These are phyloP conservation scores for Oryza brachyantha DNA, from an alignment of 176 grass and related monocot species.

Conservation along the genomic window DNA sequence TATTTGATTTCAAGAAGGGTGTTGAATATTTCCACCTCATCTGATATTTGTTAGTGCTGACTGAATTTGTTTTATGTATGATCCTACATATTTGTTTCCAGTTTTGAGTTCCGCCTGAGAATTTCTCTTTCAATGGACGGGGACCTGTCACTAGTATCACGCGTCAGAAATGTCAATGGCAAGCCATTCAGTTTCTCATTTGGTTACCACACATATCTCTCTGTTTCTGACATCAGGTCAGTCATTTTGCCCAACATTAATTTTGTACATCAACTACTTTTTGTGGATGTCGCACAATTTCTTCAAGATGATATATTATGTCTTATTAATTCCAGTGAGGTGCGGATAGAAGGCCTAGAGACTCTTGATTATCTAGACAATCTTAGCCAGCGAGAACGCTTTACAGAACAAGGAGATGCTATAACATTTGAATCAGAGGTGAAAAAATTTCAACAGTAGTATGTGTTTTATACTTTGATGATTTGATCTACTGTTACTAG, in stretches of 20 bases:
- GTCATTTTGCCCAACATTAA: not conserved
- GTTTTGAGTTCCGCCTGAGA: slow-evolving; percentile 88
- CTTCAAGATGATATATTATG: not conserved
- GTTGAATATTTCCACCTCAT: not conserved
- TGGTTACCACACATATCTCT: slow-evolving; percentile 92
- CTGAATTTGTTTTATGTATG: not conserved
- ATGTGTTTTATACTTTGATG: not conserved
- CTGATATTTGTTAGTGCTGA: not conserved
- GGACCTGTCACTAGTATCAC: slow-evolving; percentile 61
- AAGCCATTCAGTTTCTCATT: slow-evolving; percentile 96
- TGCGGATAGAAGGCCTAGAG: slow-evolving; percentile 94
- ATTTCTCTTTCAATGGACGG: slow-evolving; percentile 81
- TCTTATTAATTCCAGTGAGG: slow-evolving; percentile 52
- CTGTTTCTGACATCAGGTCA: slow-evolving; percentile 96
- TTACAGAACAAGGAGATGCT: slow-evolving; percentile 90
- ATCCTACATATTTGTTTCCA: slow-evolving; percentile 29
- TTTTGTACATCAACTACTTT: slow-evolving; percentile 3
- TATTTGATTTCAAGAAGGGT: not conserved
- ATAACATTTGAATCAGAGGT: slow-evolving; percentile 98
- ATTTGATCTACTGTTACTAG: not conserved
- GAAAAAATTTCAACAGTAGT: not conserved
- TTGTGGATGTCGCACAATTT: not conserved
- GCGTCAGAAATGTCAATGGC: slow-evolving; percentile 84
- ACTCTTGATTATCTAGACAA: slow-evolving; percentile 95
- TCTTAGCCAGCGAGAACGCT: slow-evolving; percentile 69